Evolutionary conservation across 192 early-diverging fungal species (phyloP), one percentile per base, ranked within the genome.

Genomic region (Podila minutissima): DNA sequence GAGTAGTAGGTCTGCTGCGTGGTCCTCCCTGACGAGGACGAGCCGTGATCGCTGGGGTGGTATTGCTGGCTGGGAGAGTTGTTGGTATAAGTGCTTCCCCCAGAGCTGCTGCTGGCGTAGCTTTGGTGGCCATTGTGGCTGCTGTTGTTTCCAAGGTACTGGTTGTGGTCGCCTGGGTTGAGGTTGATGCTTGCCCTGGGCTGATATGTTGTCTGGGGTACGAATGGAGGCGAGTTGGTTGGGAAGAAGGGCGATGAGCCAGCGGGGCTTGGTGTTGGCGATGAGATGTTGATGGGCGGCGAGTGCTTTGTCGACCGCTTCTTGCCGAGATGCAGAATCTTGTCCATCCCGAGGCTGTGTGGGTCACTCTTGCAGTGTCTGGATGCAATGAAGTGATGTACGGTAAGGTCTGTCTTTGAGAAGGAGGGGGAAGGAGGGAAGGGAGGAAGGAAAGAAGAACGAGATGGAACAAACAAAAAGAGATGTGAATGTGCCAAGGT

Each of bases 291-390:
- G 62, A 81, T 81, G 29, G 77, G 77, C 50, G 66, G 71, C 15
- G 66, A 64, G 26, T 63, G 51, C 62, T 81, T 81, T 31, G 77
- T 69, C 19, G 71, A 73, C 58, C 67, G 72, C 55, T 81, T 81
- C 71, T 81, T 81, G 77, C 77, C 77, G 28, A 81, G 63, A 50
- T 81, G 77, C 32, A 81, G 71, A 55, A 81, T 28, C 57, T 81
- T 81, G 66, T 81, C 77, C 71, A 81, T 73, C 70, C 53, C 53
- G 32, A 58, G 41, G 15, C 19, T 20, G 31, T 15, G 51, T 48
- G 9, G 59, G 48, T 62, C 48, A 10, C 20, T 55, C 53, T 22
- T 53, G 17, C 19, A 53, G 53, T 26, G n/a, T 24, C n/a, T 24
- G 17, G 53, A 37, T 9, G 53, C 20, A 55, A 55, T 55, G 53